phyloP scores from a whole-genome alignment of 306 rosid species.

The Ceratonia siliqua region DNA sequence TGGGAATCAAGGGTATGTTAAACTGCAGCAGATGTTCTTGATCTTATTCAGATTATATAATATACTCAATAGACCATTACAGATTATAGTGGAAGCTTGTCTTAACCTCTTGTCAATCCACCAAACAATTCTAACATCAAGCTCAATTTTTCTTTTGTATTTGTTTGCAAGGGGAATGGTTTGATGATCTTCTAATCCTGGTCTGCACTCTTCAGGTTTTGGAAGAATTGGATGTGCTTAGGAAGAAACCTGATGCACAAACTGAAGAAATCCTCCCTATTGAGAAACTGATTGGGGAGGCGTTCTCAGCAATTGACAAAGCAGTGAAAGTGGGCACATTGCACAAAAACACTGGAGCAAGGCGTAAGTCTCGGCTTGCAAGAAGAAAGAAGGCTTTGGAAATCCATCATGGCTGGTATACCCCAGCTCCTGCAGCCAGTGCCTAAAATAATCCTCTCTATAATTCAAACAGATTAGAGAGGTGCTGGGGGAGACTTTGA shows the following conservation, averaged over 20 bases:
- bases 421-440: slow-evolving; percentile 52
- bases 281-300: slow-evolving; percentile 92
- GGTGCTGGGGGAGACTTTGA: slow-evolving; percentile 25
- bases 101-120: not conserved
- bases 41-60: not conserved
- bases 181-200: slow-evolving; percentile 17
- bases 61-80: not conserved
- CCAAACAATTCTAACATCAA: not conserved
- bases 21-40: not conserved
- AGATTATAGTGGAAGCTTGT: slow-evolving; percentile 1
- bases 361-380: slow-evolving; percentile 89
- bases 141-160: slow-evolving; percentile 5
- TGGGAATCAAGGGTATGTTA: not conserved
- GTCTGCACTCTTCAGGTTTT: slow-evolving; percentile 67
- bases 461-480: slow-evolving; percentile 23
- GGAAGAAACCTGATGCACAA: slow-evolving; percentile 74
- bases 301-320: slow-evolving; percentile 88
- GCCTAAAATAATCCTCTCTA: slow-evolving; percentile 41
- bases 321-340: slow-evolving; percentile 90
- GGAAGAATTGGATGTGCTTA: slow-evolving; percentile 79
- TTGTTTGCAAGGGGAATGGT: not conserved
- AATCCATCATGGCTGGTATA: slow-evolving; percentile 95
- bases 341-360: slow-evolving; percentile 89
- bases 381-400: slow-evolving; percentile 89
- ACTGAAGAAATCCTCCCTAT: slow-evolving; percentile 70